These are phyloP conservation scores for Neocatenulostroma microsporum DNA, from an alignment of 2,329 filamentous ascomycete genomes.

Conservation along the genomic window DNA sequence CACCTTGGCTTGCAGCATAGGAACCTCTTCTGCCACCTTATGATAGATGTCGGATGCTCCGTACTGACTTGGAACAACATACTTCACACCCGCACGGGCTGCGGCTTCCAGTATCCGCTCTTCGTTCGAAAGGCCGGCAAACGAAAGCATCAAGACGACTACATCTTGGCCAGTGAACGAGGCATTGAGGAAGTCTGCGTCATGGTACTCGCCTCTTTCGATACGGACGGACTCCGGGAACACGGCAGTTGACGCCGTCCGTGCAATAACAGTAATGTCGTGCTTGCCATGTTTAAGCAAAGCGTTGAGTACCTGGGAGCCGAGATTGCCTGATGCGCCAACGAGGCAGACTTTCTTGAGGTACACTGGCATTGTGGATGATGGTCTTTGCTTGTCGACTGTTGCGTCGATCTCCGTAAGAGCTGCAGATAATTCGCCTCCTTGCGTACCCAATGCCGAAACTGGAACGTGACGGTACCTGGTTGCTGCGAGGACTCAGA, in stretches of 20 bases:
- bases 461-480: too few relatives aligned
- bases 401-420: too few relatives aligned
- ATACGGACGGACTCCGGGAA: conserved; percentile 21
- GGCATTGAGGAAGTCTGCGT: conserved; percentile 10
- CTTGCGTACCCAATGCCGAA: too few relatives aligned
- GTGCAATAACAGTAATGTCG: conserved; percentile 31
- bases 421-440: too few relatives aligned
- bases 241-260: conserved; percentile 33
- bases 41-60: conserved; percentile 10
- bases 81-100: conserved; percentile 22
- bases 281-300: conserved; percentile 23
- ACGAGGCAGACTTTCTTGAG: conserved; percentile 34
- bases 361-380: too few relatives aligned
- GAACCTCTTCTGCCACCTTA: not conserved
- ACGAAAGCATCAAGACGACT: conserved; percentile 24
- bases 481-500: too few relatives aligned
- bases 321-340: conserved; percentile 28
- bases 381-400: too few relatives aligned
- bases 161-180: conserved; percentile 23
- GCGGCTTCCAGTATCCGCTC: conserved; percentile 19
- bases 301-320: conserved; percentile 23
- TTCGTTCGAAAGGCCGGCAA: conserved; percentile 14
- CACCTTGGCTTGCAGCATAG: not conserved
- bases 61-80: conserved; percentile 17
- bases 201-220: conserved; percentile 16